Conservation (phyloP, 768 basidiomycete species). For the Vararia minispora region DNA sequence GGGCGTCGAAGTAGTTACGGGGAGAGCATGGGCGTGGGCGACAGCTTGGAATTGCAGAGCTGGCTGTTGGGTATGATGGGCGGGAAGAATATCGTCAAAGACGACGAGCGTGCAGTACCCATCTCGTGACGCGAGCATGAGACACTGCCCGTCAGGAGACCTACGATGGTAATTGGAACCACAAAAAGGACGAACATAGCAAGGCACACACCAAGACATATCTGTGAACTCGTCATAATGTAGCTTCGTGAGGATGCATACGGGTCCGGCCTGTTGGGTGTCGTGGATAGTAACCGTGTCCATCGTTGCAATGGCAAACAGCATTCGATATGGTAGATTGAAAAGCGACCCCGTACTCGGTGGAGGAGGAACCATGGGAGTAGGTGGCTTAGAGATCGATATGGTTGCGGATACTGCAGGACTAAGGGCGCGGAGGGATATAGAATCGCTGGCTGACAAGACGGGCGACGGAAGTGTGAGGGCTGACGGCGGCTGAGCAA, state of each 20-base stretch:
- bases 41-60: conserved; percentile 85
- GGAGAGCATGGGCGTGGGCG: conserved; percentile 72
- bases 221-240: conserved; percentile 99
- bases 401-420: too few species aligned
- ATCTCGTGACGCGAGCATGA: conserved; percentile 87
- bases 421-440: conserved; percentile 23
- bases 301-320: conserved; percentile 94
- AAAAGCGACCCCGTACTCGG: conserved; percentile 57
- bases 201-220: conserved; percentile 69
- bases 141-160: conserved; percentile 92
- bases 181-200: background rate
- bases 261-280: conserved; percentile 88
- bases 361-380: conserved; percentile 34
- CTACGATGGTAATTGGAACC: conserved; percentile 29
- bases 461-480: conserved; percentile 35
- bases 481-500: conserved; percentile 1
- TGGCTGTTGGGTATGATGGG: conserved; percentile 85
- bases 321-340: conserved; percentile 84
- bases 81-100: conserved; percentile 88
- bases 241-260: conserved; percentile 85
- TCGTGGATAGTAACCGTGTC: conserved; percentile 93
- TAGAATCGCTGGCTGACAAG: conserved; percentile 36
- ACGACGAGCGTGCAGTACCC: conserved; percentile 94
- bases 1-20: conserved; percentile 36
- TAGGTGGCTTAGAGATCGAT: conserved; percentile 33